Evolutionary conservation across 2,329 filamentous ascomycete species (phyloP).

Genomic region (Fusarium sp.): DNA sequence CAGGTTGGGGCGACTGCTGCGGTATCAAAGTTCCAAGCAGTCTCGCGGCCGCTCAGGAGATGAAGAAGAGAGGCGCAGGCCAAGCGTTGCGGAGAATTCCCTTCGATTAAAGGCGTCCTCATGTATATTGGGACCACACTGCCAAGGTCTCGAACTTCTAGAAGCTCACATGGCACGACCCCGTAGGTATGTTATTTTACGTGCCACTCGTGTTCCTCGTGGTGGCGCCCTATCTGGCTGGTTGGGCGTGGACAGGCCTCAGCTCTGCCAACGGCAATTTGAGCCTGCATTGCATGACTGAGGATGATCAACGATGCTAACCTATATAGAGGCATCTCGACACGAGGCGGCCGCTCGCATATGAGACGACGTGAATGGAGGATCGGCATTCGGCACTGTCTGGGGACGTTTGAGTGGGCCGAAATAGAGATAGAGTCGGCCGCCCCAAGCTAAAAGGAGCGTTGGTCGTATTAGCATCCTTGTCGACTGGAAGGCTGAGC

Average conservation of each 20-base stretch:
- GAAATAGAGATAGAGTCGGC: constrained; percentile 1
- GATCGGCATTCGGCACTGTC: constrained; percentile 4
- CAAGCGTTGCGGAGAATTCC: constrained; percentile 78
- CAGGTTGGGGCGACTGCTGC: constrained; percentile 94
- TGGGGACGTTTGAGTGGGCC: background rate
- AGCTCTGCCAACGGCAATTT: background rate
- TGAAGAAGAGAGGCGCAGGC: constrained; percentile 76
- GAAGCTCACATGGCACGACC: constrained; percentile 3
- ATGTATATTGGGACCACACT: background rate
- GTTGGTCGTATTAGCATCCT: background rate
- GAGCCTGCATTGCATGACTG: background rate
- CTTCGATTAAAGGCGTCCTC: constrained; percentile 71
- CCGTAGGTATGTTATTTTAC: background rate
- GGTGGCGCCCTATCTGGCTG: background rate
- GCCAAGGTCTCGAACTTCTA: background rate
- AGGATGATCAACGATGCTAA: background rate
- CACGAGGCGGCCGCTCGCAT: constrained; percentile 3
- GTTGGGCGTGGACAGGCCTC: background rate
- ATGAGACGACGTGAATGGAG: constrained; percentile 1
- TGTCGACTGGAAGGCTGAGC: constrained; percentile 2
- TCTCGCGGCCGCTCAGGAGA: constrained; percentile 88
- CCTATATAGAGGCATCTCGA: background rate
- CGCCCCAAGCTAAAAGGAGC: constrained; percentile 2
- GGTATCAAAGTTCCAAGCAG: constrained; percentile 97
- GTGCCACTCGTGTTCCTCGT: background rate